Evolutionary conservation across 306 rosid genomes (phyloP).

Genomic region (Glycine soja): DNA sequence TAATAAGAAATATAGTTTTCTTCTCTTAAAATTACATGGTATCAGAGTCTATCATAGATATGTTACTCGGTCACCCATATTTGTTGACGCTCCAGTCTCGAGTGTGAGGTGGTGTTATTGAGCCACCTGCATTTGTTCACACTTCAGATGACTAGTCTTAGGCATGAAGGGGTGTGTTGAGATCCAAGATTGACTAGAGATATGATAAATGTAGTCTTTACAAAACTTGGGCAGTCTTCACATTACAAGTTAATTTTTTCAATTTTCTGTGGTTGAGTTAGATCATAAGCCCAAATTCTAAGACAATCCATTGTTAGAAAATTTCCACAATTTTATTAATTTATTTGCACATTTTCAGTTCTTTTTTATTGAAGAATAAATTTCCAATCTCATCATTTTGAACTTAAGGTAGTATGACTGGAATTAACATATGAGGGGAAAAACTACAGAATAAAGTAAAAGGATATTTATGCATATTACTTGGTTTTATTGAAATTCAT

Average conservation of each 20-base stretch:
- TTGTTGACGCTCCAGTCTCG: background rate
- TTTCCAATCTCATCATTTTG: slow-evolving; percentile 5
- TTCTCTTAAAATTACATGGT: background rate
- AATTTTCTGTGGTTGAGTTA: background rate
- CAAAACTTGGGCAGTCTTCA: background rate
- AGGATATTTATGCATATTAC: background rate
- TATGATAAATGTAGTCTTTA: background rate
- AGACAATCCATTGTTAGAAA: background rate
- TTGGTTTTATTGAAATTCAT: background rate
- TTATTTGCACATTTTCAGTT: slow-evolving; percentile 3
- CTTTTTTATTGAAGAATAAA: background rate
- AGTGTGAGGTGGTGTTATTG: background rate
- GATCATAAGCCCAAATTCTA: background rate
- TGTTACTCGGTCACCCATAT: background rate
- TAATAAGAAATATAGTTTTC: background rate
- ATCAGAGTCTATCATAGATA: background rate
- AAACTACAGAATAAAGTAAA: slow-evolving; percentile 7
- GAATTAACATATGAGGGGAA: background rate
- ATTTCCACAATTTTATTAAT: background rate
- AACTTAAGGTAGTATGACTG: background rate
- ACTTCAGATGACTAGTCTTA: background rate
- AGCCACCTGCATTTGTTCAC: background rate
- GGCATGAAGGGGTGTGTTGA: background rate
- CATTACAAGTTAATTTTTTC: background rate
- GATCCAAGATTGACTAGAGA: background rate